A percentile compares a stretch with the other conserved stretches of the same genome.
Evolutionary conservation across 139 green algal species (phyloP).

Genomic region (Mesostigma viride): DNA sequence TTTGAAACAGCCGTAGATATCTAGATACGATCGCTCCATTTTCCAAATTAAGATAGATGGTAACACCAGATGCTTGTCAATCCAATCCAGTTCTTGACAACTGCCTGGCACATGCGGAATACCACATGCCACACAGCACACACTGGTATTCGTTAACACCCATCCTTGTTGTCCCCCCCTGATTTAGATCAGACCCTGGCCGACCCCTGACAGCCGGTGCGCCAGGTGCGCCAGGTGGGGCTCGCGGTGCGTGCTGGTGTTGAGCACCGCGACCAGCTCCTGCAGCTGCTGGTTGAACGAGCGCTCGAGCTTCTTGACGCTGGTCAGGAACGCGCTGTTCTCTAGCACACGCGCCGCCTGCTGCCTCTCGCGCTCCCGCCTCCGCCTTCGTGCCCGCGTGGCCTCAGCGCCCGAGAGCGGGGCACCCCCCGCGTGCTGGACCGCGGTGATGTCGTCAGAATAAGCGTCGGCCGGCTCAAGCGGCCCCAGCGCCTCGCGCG

Average conservation of each 20-base stretch:
- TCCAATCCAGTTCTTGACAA: too few species aligned
- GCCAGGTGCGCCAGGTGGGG: constrained; percentile 8
- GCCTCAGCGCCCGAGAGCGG: neutral
- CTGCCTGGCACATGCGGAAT: too few species aligned
- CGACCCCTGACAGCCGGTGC: neutral
- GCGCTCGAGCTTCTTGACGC: neutral
- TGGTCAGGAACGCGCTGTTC: neutral
- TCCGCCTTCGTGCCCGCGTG: neutral
- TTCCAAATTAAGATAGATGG: too few species aligned
- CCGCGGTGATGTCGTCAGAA: neutral
- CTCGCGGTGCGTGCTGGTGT: neutral
- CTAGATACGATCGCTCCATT: too few species aligned
- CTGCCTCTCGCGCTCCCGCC: neutral
- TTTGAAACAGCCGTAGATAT: too few species aligned
- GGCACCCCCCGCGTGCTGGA: neutral
- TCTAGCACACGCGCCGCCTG: neutral
- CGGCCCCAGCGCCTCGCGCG: neutral
- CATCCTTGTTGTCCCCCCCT: too few species aligned
- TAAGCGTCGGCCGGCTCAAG: neutral
- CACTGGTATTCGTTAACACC: too few species aligned
- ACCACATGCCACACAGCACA: too few species aligned
- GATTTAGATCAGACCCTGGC: neutral
- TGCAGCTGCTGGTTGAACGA: constrained; percentile 13
- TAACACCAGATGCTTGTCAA: too few species aligned
- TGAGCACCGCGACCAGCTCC: constrained; percentile 7